Percentiles rank a stretch among this genome's conserved stretches.
Evolutionary conservation across 176 grass and related monocot species (phyloP).

Genomic region (Eragrostis curvula): DNA sequence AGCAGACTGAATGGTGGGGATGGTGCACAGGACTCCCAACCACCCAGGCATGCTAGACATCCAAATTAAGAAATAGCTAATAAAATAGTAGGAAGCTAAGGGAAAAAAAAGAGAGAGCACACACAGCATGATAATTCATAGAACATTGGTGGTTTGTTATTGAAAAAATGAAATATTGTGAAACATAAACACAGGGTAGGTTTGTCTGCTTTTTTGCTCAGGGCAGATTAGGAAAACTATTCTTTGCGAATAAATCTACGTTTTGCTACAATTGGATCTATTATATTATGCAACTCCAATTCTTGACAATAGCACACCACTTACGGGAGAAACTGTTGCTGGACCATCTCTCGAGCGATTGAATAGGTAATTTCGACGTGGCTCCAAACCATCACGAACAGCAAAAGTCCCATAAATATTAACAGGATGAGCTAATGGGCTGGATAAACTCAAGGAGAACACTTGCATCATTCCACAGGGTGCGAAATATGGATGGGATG

Average conservation of each 20-base stretch:
- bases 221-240: too few species aligned
- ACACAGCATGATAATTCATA: too few species aligned
- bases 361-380: neutral
- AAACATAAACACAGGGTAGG: neutral
- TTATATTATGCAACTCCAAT: neutral
- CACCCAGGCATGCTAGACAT: too few species aligned
- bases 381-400: neutral
- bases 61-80: too few species aligned
- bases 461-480: conserved; percentile 15
- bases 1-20: too few species aligned
- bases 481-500: neutral
- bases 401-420: neutral
- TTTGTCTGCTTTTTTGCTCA: neutral
- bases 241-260: too few species aligned
- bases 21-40: too few species aligned
- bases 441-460: neutral
- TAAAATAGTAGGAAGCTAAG: too few species aligned
- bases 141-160: too few species aligned
- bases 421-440: neutral
- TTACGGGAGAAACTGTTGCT: conserved; percentile 3
- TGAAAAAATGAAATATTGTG: neutral
- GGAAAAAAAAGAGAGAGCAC: too few species aligned
- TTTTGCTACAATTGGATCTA: neutral
- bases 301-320: neutral
- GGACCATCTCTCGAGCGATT: conserved; percentile 13